Percentiles rank a stretch among this genome's conserved stretches.
These are phyloP conservation scores for Pythium biforme DNA, from an alignment of 352 stramenopile genomes.

Conservation along the genomic window DNA sequence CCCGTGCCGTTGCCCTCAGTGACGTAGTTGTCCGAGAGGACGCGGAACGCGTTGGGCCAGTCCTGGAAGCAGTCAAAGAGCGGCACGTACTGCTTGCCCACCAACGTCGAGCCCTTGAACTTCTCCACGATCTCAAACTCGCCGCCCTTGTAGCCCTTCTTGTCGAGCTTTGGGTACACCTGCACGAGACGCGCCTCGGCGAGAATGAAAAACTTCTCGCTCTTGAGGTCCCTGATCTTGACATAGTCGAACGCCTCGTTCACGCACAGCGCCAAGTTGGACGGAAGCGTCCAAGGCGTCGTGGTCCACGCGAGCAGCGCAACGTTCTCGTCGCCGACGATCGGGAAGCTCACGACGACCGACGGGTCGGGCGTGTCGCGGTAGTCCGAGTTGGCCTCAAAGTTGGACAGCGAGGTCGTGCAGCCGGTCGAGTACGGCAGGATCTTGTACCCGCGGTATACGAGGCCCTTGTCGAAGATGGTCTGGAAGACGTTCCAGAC, in stretches of 20 bases:
- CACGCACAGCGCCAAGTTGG: constrained; percentile 98
- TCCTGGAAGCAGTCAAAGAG: constrained; percentile 96
- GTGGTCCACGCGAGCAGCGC: constrained; percentile 98
- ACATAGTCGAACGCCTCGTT: constrained; percentile 97
- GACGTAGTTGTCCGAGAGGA: constrained; percentile 98
- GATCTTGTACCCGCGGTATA: constrained; percentile 99
- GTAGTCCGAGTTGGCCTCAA: constrained; percentile 99
- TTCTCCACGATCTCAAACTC: constrained; percentile 91
- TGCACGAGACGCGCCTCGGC: constrained; percentile 92
- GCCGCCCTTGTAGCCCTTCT: constrained; percentile 96
- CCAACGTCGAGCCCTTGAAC: constrained; percentile 91
- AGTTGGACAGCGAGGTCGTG: constrained; percentile 98
- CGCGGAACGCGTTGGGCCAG: constrained; percentile 91
- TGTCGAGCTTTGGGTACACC: constrained; percentile 97
- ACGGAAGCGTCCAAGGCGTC: constrained; percentile 99
- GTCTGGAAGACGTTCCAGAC: constrained; percentile 99
- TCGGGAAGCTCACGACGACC: constrained; percentile 96
- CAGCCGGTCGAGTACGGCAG: constrained; percentile 99
- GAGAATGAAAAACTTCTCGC: constrained; percentile 92
- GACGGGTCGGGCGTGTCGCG: constrained; percentile 98
- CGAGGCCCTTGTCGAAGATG: constrained; percentile 97
- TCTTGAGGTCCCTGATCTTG: constrained; percentile 95
- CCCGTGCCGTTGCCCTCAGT: constrained; percentile 96
- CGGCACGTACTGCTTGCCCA: constrained; percentile 96
- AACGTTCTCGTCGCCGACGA: constrained; percentile 85